Percentiles rank a stretch among this genome's conserved stretches.
phyloP scores from a whole-genome alignment of 2,329 filamentous ascomycete species.

The Cordyceps pruinosa region DNA sequence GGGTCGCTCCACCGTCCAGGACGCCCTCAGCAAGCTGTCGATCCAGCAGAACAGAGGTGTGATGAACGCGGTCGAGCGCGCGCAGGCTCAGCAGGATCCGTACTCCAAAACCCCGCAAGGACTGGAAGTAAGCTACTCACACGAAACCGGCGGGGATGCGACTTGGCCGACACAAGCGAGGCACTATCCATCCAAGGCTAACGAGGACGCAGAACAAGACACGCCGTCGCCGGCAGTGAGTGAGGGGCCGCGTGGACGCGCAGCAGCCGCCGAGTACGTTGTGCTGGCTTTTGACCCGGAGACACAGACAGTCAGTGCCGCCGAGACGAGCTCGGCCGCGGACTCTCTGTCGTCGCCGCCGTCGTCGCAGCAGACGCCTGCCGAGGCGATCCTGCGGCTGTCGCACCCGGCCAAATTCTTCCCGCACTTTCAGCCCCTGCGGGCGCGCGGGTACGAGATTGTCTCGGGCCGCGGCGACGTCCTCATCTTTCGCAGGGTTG shows the following conservation, averaged over 20 bases:
- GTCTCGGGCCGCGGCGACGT: constrained; percentile 56
- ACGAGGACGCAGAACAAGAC: constrained; percentile 10
- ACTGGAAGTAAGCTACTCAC: constrained; percentile 39
- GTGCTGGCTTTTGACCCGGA: constrained; percentile 59
- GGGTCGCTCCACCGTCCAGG: constrained; percentile 21
- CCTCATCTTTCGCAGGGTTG: constrained; percentile 59
- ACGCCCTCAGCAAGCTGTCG: constrained; percentile 15
- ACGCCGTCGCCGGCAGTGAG: background rate
- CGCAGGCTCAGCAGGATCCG: constrained; percentile 25
- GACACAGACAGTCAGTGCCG: constrained; percentile 49
- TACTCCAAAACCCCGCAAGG: constrained; percentile 42
- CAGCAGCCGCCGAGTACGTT: constrained; percentile 41
- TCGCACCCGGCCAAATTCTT: constrained; percentile 60
- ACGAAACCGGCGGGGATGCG: constrained; percentile 33
- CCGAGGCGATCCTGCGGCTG: constrained; percentile 53
- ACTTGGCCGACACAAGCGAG: constrained; percentile 31
- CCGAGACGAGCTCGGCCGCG: constrained; percentile 53
- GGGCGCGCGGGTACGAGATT: constrained; percentile 59
- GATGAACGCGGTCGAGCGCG: constrained; percentile 8
- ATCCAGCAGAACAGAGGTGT: background rate
- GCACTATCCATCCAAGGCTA: constrained; percentile 18
- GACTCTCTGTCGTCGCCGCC: constrained; percentile 33
- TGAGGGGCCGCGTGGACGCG: constrained; percentile 1
- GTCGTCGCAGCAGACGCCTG: constrained; percentile 37
- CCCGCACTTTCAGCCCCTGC: constrained; percentile 52